Evolutionary conservation across 177 flowering plant species (phyloP).

Genomic region (Tripterygium wilfordii): DNA sequence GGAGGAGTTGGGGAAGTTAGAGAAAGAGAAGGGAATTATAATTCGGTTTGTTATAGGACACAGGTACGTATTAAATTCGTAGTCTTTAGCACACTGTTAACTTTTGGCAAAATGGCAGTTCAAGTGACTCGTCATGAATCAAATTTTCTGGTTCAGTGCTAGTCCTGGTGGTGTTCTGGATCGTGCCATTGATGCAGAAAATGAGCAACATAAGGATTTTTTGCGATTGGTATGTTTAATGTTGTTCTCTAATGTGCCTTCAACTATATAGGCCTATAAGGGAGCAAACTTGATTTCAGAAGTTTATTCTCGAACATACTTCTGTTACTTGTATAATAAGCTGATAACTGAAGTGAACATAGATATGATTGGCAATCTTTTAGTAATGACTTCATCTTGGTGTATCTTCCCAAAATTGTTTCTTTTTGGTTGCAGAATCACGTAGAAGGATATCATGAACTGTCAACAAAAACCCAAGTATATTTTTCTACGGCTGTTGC

Average conservation of each 20-base stretch:
- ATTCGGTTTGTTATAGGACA: constrained; percentile 83
- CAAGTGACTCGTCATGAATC: neutral
- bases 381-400: too few relatives aligned
- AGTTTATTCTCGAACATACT: too few relatives aligned
- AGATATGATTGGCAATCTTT: too few relatives aligned
- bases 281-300: too few relatives aligned
- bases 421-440: constrained; percentile 55
- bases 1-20: constrained; percentile 51
- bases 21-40: constrained; percentile 67
- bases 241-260: too few relatives aligned
- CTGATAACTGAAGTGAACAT: too few relatives aligned
- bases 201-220: constrained; percentile 71
- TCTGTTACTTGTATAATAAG: too few relatives aligned
- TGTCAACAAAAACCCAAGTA: constrained; percentile 70
- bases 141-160: constrained; percentile 41
- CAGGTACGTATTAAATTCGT: constrained; percentile 35
- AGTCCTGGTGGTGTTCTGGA: constrained; percentile 81
- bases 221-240: constrained; percentile 68
- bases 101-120: constrained; percentile 2
- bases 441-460: constrained; percentile 83
- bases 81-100: neutral
- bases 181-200: constrained; percentile 84
- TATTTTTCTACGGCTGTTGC: constrained; percentile 77
- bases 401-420: neutral
- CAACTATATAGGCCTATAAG: too few relatives aligned